Evolutionary conservation across 495 filamentous ascomycete genomes (phyloP).

Genomic region (Aspergillus sclerotioniger): DNA sequence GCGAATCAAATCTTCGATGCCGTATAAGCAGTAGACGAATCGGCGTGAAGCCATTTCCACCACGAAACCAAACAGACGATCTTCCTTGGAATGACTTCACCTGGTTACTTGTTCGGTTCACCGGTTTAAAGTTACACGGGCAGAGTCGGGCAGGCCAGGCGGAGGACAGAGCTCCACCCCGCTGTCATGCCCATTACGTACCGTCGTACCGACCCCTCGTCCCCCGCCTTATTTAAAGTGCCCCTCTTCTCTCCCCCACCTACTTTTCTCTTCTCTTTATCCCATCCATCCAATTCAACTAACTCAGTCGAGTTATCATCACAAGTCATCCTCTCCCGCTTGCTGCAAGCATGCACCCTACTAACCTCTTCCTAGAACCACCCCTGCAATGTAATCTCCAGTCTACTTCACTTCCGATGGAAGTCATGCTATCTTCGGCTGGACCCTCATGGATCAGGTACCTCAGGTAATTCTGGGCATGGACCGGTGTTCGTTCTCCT

Average conservation of each 20-base stretch:
- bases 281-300: background rate
- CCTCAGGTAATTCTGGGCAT: slow-evolving; percentile 61
- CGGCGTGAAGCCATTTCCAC: too few relatives aligned
- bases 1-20: too few relatives aligned
- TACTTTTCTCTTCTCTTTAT: too few relatives aligned
- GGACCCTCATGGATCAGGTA: slow-evolving; percentile 56
- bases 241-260: background rate
- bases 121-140: too few relatives aligned
- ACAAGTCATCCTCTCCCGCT: background rate
- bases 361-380: background rate
- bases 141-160: too few relatives aligned
- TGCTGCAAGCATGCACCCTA: background rate
- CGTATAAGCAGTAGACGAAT: too few relatives aligned
- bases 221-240: background rate
- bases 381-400: slow-evolving; percentile 24
- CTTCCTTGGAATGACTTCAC: too few relatives aligned
- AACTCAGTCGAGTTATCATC: background rate
- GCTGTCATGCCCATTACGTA: too few relatives aligned
- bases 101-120: too few relatives aligned
- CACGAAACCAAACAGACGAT: too few relatives aligned
- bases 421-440: slow-evolving; percentile 45
- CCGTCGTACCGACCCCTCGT: background rate
- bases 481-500: slow-evolving; percentile 65
- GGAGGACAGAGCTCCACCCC: too few relatives aligned
- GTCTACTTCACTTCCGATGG: slow-evolving; percentile 19